phyloP scores from a whole-genome alignment of 805 yeast genomes.

The Candida germanica region DNA sequence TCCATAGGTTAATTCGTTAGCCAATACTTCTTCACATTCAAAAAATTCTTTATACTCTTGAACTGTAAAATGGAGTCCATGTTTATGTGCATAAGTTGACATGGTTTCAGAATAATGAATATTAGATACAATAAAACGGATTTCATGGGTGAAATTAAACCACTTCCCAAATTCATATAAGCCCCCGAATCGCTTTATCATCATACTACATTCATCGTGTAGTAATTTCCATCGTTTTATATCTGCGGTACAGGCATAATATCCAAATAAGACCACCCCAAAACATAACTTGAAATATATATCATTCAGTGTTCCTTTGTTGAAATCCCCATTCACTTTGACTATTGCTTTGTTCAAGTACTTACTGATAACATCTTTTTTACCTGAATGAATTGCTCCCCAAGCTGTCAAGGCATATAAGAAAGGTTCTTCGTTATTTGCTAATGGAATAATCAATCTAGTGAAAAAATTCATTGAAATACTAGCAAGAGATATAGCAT shows the following conservation, averaged over 20 bases:
- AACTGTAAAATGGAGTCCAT: constrained; percentile 16
- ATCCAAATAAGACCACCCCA: constrained; percentile 5
- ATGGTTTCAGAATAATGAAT: constrained; percentile 21
- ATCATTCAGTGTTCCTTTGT: background rate
- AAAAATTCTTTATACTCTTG: constrained; percentile 13
- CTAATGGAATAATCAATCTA: constrained; percentile 19
- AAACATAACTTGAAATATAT: constrained; percentile 10
- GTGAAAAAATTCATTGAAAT: constrained; percentile 22
- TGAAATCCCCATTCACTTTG: constrained; percentile 7
- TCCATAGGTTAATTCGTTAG: constrained; percentile 16
- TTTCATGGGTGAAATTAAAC: constrained; percentile 19
- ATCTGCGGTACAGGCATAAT: constrained; percentile 20
- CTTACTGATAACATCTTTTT: constrained; percentile 7
- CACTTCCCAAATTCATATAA: constrained; percentile 11
- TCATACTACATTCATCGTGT: constrained; percentile 1
- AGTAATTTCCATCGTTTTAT: constrained; percentile 14
- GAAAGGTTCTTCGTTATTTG: constrained; percentile 19
- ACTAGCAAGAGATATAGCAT: constrained; percentile 16
- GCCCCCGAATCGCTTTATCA: constrained; percentile 16
- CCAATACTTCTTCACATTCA: constrained; percentile 12
- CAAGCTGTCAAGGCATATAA: constrained; percentile 24
- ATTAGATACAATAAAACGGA: constrained; percentile 19
- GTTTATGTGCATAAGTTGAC: constrained; percentile 14
- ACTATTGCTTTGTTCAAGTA: constrained; percentile 11
- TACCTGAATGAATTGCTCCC: constrained; percentile 23